A percentile compares a stretch with the other conserved stretches of the same genome.
These are phyloP conservation scores for Phytopythium montanum DNA, from an alignment of 352 stramenopile species.

Conservation along the genomic window DNA sequence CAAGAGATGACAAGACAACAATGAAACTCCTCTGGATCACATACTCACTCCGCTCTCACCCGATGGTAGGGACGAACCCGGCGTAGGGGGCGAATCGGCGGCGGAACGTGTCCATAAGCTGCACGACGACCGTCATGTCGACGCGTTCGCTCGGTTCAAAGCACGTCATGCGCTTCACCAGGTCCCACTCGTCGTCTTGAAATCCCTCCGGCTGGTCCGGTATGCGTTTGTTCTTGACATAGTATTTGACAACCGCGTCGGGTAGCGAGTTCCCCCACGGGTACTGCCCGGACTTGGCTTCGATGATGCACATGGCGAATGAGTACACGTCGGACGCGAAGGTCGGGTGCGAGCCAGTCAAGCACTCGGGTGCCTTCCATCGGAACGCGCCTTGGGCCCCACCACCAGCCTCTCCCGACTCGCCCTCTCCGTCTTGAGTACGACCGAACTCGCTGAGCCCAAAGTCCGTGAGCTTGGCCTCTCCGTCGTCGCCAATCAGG, in stretches of 20 bases:
- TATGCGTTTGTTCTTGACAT: background rate
- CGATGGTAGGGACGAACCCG: background rate
- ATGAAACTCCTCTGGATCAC: no score
- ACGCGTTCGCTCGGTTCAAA: background rate
- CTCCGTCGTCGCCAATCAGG: constrained; percentile 21
- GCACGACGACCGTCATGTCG: constrained; percentile 3
- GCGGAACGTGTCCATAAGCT: constrained; percentile 1
- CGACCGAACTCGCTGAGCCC: constrained; percentile 15
- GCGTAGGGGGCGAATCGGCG: background rate
- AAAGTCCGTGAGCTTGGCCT: constrained; percentile 29
- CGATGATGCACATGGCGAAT: constrained; percentile 8
- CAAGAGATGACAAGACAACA: no score
- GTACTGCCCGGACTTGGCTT: background rate
- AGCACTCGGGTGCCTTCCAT: constrained; percentile 26
- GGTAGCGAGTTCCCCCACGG: background rate
- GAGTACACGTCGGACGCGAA: constrained; percentile 5
- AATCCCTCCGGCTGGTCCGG: background rate
- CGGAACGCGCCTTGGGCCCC: constrained; percentile 15
- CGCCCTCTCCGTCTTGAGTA: background rate
- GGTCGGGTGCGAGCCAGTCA: background rate
- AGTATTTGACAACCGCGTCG: constrained; percentile 2
- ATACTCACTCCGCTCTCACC: background rate
- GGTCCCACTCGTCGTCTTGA: constrained; percentile 1
- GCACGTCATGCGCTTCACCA: constrained; percentile 5
- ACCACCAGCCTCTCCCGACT: background rate